Conservation (phyloP, 495 filamentous ascomycete genomes). For the Trypethelium eluteriae region DNA sequence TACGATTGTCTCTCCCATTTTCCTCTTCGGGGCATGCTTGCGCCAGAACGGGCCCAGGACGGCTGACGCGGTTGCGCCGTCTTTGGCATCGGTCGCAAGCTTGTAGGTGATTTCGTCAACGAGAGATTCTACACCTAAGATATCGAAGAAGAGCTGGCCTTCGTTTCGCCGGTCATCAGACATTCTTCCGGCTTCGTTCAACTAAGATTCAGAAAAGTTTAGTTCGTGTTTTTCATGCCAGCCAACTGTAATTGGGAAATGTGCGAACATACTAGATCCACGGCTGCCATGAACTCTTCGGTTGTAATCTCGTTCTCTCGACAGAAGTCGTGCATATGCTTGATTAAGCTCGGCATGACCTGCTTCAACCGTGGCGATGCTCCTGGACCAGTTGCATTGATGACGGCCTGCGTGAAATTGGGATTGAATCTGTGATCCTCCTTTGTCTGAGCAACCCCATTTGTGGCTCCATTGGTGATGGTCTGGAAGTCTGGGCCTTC, state of each 20-base stretch:
- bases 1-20: constrained; percentile 59
- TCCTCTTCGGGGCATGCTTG: constrained; percentile 53
- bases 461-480: not conserved
- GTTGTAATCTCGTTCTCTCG: constrained; percentile 51
- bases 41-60: constrained; percentile 77
- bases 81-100: constrained; percentile 44
- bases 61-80: constrained; percentile 57
- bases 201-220: constrained; percentile 43
- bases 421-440: constrained; percentile 39
- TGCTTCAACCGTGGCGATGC: constrained; percentile 49
- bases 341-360: constrained; percentile 47
- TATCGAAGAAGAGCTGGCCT: constrained; percentile 61
- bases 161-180: constrained; percentile 65
- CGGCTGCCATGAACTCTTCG: constrained; percentile 43
- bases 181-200: constrained; percentile 68
- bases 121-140: constrained; percentile 65
- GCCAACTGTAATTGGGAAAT: constrained; percentile 32
- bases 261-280: constrained; percentile 29
- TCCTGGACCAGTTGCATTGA: constrained; percentile 62
- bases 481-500: not conserved
- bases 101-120: constrained; percentile 73
- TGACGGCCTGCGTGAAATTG: constrained; percentile 60
- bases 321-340: constrained; percentile 54
- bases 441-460: not conserved
- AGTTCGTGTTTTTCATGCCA: constrained; percentile 30